phyloP scores from a whole-genome alignment of 1,139 yeast species.

The Scheffersomyces cryptocercus region DNA sequence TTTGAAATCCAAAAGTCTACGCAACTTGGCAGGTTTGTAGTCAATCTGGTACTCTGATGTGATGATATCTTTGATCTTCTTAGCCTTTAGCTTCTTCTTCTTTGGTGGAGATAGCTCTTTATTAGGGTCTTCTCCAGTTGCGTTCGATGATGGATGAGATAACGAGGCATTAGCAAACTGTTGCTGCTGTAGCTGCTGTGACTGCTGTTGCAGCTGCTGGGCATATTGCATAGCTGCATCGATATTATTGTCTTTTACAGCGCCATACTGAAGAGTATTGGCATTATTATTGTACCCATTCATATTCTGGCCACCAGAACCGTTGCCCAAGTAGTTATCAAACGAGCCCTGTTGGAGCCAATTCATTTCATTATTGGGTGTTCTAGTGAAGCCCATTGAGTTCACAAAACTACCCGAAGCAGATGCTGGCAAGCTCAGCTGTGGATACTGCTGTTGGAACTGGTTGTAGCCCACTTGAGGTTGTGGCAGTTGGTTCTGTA shows the following conservation, averaged over 20 bases:
- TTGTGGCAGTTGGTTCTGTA: conserved; percentile 5
- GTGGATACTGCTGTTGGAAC: conserved; percentile 7
- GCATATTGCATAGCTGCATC: conserved; percentile 3
- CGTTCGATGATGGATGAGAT: neutral
- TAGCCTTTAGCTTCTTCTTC: conserved; percentile 5
- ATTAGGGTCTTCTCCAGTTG: neutral
- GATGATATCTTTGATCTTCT: conserved; percentile 5
- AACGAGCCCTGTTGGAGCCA: neutral
- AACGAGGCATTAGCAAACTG: neutral
- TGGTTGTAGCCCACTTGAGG: conserved; percentile 7
- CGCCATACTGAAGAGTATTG: neutral
- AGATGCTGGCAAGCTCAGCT: neutral
- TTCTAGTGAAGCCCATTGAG: neutral
- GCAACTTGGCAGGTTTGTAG: conserved; percentile 28
- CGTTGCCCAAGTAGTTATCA: neutral
- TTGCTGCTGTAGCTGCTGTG: conserved; percentile 5
- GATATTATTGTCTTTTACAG: neutral
- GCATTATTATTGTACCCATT: conserved; percentile 1
- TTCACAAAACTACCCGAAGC: neutral
- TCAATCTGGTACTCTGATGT: conserved; percentile 22
- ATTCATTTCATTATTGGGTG: conserved; percentile 1
- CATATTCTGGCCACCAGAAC: conserved; percentile 2
- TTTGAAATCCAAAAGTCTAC: conserved; percentile 32
- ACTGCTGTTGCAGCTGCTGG: conserved; percentile 1
- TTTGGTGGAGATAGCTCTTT: conserved; percentile 4